Evolutionary conservation across 139 green algal genomes (phyloP).

Genomic region (Pedinophyceae sp.): DNA sequence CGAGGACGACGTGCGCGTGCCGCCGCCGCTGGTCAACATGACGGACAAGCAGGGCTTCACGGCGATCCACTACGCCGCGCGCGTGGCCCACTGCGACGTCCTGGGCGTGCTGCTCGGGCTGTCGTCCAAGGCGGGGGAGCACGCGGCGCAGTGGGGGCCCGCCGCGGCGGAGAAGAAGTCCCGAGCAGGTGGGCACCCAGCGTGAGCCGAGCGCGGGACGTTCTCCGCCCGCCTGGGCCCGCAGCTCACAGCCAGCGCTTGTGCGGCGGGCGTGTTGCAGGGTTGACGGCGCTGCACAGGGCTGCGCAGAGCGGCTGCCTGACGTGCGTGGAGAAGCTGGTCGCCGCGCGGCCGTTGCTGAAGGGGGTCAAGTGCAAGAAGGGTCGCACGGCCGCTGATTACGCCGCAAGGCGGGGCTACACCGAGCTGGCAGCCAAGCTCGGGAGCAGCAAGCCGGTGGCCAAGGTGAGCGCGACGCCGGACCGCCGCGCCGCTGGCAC

Average conservation of each 20-base stretch:
- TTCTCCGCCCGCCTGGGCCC: too few species aligned
- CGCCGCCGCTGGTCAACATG: conserved; percentile 7
- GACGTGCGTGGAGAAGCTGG: conserved; percentile 3
- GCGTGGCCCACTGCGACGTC: conserved; percentile 15
- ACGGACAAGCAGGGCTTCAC: conserved; percentile 24
- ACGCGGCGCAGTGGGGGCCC: too few species aligned
- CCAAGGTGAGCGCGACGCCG: neutral
- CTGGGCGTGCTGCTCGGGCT: conserved; percentile 12
- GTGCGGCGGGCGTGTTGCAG: too few species aligned
- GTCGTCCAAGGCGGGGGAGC: too few species aligned
- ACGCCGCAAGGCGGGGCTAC: neutral
- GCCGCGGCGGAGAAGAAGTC: too few species aligned
- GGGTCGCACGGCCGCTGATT: neutral
- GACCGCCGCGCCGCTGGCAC: neutral
- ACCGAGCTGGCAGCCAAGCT: neutral
- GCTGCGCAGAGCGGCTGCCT: conserved; percentile 4
- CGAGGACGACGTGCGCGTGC: neutral
- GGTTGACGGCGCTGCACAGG: conserved; percentile 7
- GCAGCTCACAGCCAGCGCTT: too few species aligned
- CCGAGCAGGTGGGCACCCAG: too few species aligned
- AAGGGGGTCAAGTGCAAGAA: neutral
- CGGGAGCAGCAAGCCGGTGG: neutral
- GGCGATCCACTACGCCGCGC: conserved; percentile 18
- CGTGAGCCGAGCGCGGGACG: too few species aligned
- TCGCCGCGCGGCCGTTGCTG: neutral